phyloP scores from a whole-genome alignment of 177 flowering plant genomes.

The Vitis hybrid region DNA sequence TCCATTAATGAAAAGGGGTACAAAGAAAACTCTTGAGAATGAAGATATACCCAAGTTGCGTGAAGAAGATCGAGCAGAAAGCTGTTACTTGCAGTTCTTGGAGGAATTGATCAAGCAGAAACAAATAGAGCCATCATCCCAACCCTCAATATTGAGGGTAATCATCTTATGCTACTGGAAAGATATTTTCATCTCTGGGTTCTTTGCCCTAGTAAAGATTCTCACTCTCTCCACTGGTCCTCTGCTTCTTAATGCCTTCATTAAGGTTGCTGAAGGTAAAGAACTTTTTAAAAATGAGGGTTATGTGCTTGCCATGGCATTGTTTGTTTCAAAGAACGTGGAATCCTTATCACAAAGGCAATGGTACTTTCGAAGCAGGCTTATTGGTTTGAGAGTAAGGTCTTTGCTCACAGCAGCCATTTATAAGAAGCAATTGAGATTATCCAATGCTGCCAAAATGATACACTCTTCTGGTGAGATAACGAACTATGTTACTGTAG shows the following conservation, averaged over 20 bases:
- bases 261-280: slow-evolving; percentile 68
- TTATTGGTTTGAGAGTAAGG: slow-evolving; percentile 67
- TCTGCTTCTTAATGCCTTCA: slow-evolving; percentile 65
- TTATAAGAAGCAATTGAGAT: slow-evolving; percentile 60
- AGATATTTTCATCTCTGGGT: slow-evolving; percentile 62
- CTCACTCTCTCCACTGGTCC: slow-evolving; percentile 71
- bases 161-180: slow-evolving; percentile 51
- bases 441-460: slow-evolving; percentile 57
- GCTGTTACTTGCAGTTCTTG: slow-evolving; percentile 42
- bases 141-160: slow-evolving; percentile 47
- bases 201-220: slow-evolving; percentile 63
- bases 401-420: slow-evolving; percentile 66
- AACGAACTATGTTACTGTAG: slow-evolving; percentile 72
- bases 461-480: slow-evolving; percentile 70
- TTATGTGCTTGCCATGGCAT: slow-evolving; percentile 42
- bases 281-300: slow-evolving; percentile 53
- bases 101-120: slow-evolving; percentile 42
- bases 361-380: slow-evolving; percentile 62
- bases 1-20: slow-evolving; percentile 64
- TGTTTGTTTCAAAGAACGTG: slow-evolving; percentile 51
- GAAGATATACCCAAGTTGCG: slow-evolving; percentile 64
- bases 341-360: slow-evolving; percentile 74
- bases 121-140: slow-evolving; percentile 22
- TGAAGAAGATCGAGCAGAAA: slow-evolving; percentile 48
- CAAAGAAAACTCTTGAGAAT: slow-evolving; percentile 51